Evolutionary conservation across 345 rosid genomes (phyloP).

Genomic region (Dovyalis caffra): DNA sequence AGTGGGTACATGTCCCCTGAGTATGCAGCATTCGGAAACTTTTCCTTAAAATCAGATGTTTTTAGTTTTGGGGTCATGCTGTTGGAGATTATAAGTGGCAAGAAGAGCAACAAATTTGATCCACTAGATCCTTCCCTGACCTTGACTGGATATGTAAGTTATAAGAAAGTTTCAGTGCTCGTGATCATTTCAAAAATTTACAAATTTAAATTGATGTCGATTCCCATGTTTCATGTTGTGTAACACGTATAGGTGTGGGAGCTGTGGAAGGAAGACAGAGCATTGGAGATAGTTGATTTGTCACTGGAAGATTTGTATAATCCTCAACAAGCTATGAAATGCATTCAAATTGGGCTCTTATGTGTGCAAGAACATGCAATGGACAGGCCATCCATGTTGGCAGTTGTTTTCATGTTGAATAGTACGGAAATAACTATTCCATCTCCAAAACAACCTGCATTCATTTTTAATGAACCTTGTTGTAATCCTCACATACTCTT

Average conservation of each 20-base stretch:
- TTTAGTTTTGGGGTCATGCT: slow-evolving; percentile 23
- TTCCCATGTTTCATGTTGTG: no score
- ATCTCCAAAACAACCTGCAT: not conserved
- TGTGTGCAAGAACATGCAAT: not conserved
- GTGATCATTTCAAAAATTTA: no score
- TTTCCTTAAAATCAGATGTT: slow-evolving; percentile 21
- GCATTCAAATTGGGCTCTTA: slow-evolving; percentile 5
- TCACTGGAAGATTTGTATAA: not conserved
- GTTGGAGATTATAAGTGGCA: slow-evolving; percentile 5
- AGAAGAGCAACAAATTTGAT: slow-evolving; percentile 12
- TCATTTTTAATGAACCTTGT: not conserved
- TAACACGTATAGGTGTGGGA: slow-evolving; percentile 5
- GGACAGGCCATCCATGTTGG: slow-evolving; percentile 1
- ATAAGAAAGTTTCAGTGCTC: not conserved
- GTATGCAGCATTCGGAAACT: slow-evolving; percentile 14
- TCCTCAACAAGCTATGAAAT: not conserved
- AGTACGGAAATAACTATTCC: not conserved
- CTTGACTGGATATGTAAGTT: slow-evolving; percentile 11
- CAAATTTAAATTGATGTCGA: no score
- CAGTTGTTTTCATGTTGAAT: not conserved
- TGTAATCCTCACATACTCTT: not conserved
- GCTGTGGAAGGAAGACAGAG: not conserved
- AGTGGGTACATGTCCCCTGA: no score
- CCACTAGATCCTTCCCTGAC: not conserved
- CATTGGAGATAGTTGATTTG: slow-evolving; percentile 3